phyloP scores from a whole-genome alignment of 1,139 yeast species.

The Sugiyamaella pinicola region DNA sequence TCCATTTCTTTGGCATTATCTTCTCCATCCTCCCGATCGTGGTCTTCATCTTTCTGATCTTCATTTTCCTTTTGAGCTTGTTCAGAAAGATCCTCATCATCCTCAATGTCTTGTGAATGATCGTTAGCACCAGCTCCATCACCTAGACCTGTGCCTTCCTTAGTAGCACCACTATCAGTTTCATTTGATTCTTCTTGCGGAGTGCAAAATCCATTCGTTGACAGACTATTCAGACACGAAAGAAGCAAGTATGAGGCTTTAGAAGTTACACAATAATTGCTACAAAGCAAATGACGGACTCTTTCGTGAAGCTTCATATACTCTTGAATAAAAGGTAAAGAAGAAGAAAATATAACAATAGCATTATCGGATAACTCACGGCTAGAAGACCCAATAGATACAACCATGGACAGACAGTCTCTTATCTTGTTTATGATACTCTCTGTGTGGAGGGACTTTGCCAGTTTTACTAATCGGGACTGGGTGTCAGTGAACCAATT shows the following conservation, averaged over 20 bases:
- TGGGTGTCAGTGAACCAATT: conserved; percentile 64
- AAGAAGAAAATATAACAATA: conserved; percentile 38
- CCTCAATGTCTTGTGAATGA: conserved; percentile 83
- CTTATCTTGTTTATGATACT: conserved; percentile 41
- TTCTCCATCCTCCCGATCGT: conserved; percentile 55
- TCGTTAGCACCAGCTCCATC: conserved; percentile 91
- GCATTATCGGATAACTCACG: conserved; percentile 44
- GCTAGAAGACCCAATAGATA: conserved; percentile 17
- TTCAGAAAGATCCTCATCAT: conserved; percentile 88
- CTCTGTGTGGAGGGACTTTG: conserved; percentile 38
- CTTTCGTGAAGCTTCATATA: conserved; percentile 34
- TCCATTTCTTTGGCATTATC: conserved; percentile 87
- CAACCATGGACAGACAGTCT: conserved; percentile 33
- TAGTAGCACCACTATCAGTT: conserved; percentile 51
- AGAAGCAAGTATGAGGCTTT: conserved; percentile 54
- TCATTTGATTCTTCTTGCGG: conserved; percentile 70
- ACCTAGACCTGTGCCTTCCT: conserved; percentile 92
- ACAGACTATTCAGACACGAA: conserved; percentile 58
- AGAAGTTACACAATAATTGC: conserved; percentile 46
- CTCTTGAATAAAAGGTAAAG: conserved; percentile 41
- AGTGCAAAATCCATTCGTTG: conserved; percentile 90
- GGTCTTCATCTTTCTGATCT: conserved; percentile 65
- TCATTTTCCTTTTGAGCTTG: conserved; percentile 84
- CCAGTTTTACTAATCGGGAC: conserved; percentile 43
- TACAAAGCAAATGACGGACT: conserved; percentile 15